Evolutionary conservation across 2,329 filamentous ascomycete species (phyloP).

Genomic region (Amesomyces nigricolor): DNA sequence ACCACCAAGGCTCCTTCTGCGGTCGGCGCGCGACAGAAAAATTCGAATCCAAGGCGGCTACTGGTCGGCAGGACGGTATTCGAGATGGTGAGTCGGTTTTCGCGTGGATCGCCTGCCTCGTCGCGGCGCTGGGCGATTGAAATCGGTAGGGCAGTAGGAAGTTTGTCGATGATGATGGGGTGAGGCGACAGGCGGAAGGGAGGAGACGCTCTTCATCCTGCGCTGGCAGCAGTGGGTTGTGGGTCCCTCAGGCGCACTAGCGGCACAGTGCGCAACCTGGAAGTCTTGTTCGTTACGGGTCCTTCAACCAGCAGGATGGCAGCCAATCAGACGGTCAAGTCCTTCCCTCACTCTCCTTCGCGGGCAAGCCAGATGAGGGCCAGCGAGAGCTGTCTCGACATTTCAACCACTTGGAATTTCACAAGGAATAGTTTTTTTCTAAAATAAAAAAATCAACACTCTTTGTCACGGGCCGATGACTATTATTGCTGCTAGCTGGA

Average conservation of each 20-base stretch:
- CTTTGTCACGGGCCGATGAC: no score
- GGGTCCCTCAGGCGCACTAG: background rate
- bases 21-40: slow-evolving; percentile 17
- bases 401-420: no score
- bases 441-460: no score
- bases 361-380: no score
- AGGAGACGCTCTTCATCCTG: slow-evolving; percentile 19
- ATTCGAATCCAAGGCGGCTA: slow-evolving; percentile 12
- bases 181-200: slow-evolving; percentile 14
- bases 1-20: slow-evolving; percentile 25
- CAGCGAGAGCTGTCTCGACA: no score
- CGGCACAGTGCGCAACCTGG: slow-evolving; percentile 14
- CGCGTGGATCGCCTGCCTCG: slow-evolving; percentile 22
- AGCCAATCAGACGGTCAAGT: slow-evolving; percentile 18
- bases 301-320: background rate
- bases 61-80: background rate
- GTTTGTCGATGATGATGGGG: slow-evolving; percentile 25
- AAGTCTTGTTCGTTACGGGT: background rate
- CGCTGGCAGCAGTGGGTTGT: background rate
- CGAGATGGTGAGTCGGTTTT: slow-evolving; percentile 13
- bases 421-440: no score
- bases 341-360: background rate
- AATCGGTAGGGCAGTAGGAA: slow-evolving; percentile 16
- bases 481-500: no score
- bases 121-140: slow-evolving; percentile 24